Conservation (phyloP, 2,329 filamentous ascomycete genomes). For the Teratosphaeria zuluensis region DNA sequence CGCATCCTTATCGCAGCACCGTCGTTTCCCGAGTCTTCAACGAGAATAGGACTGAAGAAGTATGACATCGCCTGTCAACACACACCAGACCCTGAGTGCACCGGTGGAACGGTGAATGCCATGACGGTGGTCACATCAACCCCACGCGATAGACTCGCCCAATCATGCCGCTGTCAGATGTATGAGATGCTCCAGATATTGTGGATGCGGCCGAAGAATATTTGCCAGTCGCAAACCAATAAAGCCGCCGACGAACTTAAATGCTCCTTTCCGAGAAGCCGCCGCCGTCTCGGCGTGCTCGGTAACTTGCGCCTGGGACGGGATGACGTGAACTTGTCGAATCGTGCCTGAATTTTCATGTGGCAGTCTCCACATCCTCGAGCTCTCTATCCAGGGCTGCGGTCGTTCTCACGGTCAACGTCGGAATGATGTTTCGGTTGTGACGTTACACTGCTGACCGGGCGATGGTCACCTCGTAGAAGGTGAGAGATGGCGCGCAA, state of each 20-base stretch:
- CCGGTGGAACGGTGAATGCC: neutral
- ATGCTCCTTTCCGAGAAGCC: neutral
- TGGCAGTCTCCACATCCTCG: neutral
- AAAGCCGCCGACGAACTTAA: neutral
- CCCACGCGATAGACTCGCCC: neutral
- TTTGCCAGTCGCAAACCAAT: neutral
- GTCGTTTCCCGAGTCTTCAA: neutral
- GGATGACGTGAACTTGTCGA: neutral
- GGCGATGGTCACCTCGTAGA: neutral
- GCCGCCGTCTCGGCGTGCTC: slow-evolving; percentile 1
- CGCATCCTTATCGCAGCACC: neutral
- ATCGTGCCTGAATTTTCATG: neutral
- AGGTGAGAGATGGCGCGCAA: slow-evolving; percentile 2
- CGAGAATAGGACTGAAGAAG: neutral
- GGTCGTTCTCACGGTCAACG: slow-evolving; percentile 5
- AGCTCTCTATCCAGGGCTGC: neutral
- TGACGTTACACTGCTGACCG: neutral
- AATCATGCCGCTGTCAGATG: slow-evolving; percentile 1
- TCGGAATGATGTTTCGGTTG: slow-evolving; percentile 2
- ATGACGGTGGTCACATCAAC: neutral
- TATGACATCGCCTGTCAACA: neutral
- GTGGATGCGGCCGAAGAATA: neutral
- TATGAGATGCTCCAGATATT: neutral
- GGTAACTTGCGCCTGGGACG: neutral
- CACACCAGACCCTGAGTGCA: neutral